Conservation (phyloP, 2,329 filamentous ascomycete genomes). For the Torrubiellomyces zombiae region DNA sequence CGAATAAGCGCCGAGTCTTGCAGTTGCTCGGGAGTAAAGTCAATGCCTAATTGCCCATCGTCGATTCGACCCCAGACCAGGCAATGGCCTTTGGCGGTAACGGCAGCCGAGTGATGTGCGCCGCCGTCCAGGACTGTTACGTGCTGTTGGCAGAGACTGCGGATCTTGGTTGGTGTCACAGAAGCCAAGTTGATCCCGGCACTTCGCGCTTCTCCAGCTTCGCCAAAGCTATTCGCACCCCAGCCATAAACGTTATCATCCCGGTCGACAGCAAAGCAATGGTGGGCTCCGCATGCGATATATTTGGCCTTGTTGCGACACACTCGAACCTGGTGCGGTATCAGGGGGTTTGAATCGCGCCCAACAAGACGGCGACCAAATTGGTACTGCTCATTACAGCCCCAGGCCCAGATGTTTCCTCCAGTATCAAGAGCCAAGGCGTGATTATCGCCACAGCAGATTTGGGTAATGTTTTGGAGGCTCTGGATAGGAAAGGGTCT, state of each 20-base stretch:
- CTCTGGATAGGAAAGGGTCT: conserved; percentile 30
- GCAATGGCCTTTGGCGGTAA: conserved; percentile 30
- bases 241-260: conserved; percentile 54
- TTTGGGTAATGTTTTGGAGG: conserved; percentile 39
- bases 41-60: conserved; percentile 30
- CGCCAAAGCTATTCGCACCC: conserved; percentile 68
- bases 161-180: conserved; percentile 44
- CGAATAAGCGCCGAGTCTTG: conserved; percentile 29
- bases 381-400: conserved; percentile 37
- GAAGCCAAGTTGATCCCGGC: conserved; percentile 30
- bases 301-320: conserved; percentile 49
- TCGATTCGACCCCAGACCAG: conserved; percentile 39
- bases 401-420: conserved; percentile 1
- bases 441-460: conserved; percentile 49
- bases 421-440: conserved; percentile 40
- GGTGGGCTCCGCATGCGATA: conserved; percentile 51
- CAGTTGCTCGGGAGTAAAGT: conserved; percentile 29
- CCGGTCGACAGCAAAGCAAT: conserved; percentile 56
- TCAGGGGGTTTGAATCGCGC: conserved; percentile 27
- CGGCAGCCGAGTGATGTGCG: conserved; percentile 49
- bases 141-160: conserved; percentile 38
- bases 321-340: conserved; percentile 24
- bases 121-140: conserved; percentile 49
- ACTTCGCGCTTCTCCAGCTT: conserved; percentile 40
- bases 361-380: conserved; percentile 31